phyloP scores from a whole-genome alignment of 208 protist genomes.

The Acanthamoeba healyi region DNA sequence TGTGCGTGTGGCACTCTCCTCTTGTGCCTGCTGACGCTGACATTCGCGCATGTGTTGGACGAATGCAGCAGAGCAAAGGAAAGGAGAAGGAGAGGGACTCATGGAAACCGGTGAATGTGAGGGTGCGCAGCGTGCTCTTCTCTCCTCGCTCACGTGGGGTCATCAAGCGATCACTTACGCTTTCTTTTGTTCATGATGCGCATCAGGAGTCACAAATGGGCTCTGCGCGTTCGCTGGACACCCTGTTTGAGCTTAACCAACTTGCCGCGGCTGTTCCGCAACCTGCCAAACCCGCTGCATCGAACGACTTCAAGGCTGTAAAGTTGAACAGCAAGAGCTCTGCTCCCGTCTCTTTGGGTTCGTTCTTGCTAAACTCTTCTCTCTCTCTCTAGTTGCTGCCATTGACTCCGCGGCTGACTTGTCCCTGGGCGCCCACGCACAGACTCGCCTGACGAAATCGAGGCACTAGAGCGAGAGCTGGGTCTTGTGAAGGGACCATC shows the following conservation, averaged over 20 bases:
- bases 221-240: constrained; percentile 7
- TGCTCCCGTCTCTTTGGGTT: background rate
- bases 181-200: too few relatives aligned
- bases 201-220: background rate
- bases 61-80: background rate
- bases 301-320: background rate
- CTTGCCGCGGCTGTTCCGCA: background rate
- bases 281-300: background rate
- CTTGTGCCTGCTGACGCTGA: too few relatives aligned
- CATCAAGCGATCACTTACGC: too few relatives aligned
- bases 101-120: background rate
- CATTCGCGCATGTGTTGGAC: too few relatives aligned
- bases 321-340: background rate
- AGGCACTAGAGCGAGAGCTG: background rate
- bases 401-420: too few relatives aligned
- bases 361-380: background rate
- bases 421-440: too few relatives aligned
- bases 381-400: too few relatives aligned
- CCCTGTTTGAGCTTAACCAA: background rate
- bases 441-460: background rate
- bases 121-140: too few relatives aligned
- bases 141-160: too few relatives aligned
- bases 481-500: background rate
- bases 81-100: background rate
- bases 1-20: too few relatives aligned